Base-by-base conservation (phyloP, 2,329 filamentous ascomycete genomes). In the Coniella vitis region DNA sequence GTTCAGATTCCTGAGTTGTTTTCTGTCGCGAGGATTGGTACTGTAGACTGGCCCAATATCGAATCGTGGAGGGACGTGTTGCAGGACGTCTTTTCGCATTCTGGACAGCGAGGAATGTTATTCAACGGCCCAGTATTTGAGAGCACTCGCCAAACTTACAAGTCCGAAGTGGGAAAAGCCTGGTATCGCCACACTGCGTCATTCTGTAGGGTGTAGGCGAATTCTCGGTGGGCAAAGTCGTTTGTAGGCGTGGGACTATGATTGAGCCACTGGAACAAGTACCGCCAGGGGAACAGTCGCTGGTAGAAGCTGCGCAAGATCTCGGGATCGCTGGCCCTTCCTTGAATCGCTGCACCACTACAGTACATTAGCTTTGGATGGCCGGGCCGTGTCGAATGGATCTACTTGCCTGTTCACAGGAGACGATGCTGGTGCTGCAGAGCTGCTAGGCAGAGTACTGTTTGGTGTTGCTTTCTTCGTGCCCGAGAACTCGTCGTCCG, bases 11-110 rank as follows among this genome's bases (percentile, higher is more conserved):
- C 85, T 82, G 31, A 97, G 69, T 0, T 84, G 84, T 70, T 97
- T 98, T 61, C 91, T 84, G 60, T 98, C 93, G 58, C 90, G 85
- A 1, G 93, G 93, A 64, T 97, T 96, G 40, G 90, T 86, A 45
- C 79, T 89, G 70, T 98, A 98, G 42, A 96, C 86, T n/a, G 93
- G 93, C 1, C 93, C 93, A 60, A 98, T 97, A 73, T 98, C 93
- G 71, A 98, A 97, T 67, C 93, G 89, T 2, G 87, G 87, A 3
- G 93, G 93, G 61, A 94, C 88, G 57, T 91, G 79, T 38, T 84
- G 82, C 4, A 98, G 74, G 47, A 96, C 88, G 58, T 96, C 90
- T 67, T 95, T 96, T 32, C 90, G 88, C 37, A 98, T 79, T 1
- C 84, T 88, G 44, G 2, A 38, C 3, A 19, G n/a, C 31, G 21